A percentile compares a stretch with the other conserved stretches of the same genome.
These are phyloP conservation scores for Albifimbria verrucaria DNA, from an alignment of 2,329 filamentous ascomycete species.

Conservation along the genomic window DNA sequence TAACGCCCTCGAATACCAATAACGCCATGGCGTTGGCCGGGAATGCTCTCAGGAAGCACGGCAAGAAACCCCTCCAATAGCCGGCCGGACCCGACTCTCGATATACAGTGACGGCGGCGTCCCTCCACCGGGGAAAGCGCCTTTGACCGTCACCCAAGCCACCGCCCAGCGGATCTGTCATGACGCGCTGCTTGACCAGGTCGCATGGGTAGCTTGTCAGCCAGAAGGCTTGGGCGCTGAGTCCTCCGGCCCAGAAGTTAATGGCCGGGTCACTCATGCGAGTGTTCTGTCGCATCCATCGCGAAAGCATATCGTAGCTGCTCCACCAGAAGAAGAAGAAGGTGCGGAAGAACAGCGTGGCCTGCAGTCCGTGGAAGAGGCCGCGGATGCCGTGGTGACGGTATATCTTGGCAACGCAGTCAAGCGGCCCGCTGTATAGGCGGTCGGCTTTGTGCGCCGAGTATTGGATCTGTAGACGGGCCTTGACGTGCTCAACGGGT, in stretches of 20 bases:
- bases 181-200: slow-evolving; percentile 92
- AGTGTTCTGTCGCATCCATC: slow-evolving; percentile 64
- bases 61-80: slow-evolving; percentile 91
- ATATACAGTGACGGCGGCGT: slow-evolving; percentile 76
- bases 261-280: slow-evolving; percentile 71
- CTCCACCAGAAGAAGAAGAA: slow-evolving; percentile 99
- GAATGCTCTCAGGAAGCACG: slow-evolving; percentile 90
- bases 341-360: slow-evolving; percentile 82
- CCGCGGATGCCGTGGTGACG: slow-evolving; percentile 71
- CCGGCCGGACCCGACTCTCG: slow-evolving; percentile 72
- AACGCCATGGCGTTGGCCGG: slow-evolving; percentile 93
- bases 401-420: slow-evolving; percentile 72
- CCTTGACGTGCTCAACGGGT: slow-evolving; percentile 93
- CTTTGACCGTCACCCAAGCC: slow-evolving; percentile 63
- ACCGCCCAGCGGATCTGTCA: slow-evolving; percentile 87
- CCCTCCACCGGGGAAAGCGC: slow-evolving; percentile 71
- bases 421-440: slow-evolving; percentile 81
- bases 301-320: slow-evolving; percentile 83
- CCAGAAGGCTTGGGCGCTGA: slow-evolving; percentile 95
- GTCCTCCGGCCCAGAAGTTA: slow-evolving; percentile 96
- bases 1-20: slow-evolving; percentile 88
- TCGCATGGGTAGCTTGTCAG: slow-evolving; percentile 86
- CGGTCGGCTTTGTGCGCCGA: slow-evolving; percentile 72
- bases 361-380: slow-evolving; percentile 79
- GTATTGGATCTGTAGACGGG: slow-evolving; percentile 92